phyloP scores from a whole-genome alignment of 768 basidiomycete species.

The Pisolithus microcarpus region DNA sequence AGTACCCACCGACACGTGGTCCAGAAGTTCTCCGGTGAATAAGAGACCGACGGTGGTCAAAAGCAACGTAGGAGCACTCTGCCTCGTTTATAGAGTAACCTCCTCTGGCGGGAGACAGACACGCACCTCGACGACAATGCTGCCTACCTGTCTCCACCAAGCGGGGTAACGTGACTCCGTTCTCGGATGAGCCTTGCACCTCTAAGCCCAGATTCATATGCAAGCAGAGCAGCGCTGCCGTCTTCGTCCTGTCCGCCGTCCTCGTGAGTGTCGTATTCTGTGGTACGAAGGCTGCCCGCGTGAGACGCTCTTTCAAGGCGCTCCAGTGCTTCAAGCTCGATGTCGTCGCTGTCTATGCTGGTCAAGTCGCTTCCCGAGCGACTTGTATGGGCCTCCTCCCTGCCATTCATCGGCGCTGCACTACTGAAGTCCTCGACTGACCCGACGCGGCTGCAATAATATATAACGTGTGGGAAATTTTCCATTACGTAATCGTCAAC shows the following conservation, averaged over 20 bases:
- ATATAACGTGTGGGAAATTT: not conserved
- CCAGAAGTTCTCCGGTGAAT: slow-evolving; percentile 86
- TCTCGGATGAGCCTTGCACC: slow-evolving; percentile 17
- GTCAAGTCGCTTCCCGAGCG: not conserved
- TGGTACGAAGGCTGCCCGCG: slow-evolving; percentile 10
- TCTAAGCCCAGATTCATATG: slow-evolving; percentile 22
- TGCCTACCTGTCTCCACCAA: slow-evolving; percentile 49
- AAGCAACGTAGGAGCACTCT: slow-evolving; percentile 86
- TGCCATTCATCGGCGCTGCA: slow-evolving; percentile 7
- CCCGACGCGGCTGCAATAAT: not conserved
- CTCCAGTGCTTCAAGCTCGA: slow-evolving; percentile 31
- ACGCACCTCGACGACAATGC: slow-evolving; percentile 68
- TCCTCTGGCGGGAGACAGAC: not conserved
- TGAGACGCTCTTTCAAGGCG: slow-evolving; percentile 21
- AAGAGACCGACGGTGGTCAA: slow-evolving; percentile 78
- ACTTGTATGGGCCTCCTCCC: not conserved
- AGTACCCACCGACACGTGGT: slow-evolving; percentile 71
- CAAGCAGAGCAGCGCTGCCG: slow-evolving; percentile 41
- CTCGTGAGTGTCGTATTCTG: slow-evolving; percentile 24
- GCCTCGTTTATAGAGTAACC: slow-evolving; percentile 6
- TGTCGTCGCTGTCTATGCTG: slow-evolving; percentile 3
- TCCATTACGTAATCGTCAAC: slow-evolving; percentile 22
- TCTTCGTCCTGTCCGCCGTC: slow-evolving; percentile 32
- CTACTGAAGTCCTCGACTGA: not conserved
- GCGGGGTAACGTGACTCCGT: slow-evolving; percentile 2